These are phyloP conservation scores for Picocystis salinarum DNA, from an alignment of 139 green algal genomes.

Conservation along the genomic window DNA sequence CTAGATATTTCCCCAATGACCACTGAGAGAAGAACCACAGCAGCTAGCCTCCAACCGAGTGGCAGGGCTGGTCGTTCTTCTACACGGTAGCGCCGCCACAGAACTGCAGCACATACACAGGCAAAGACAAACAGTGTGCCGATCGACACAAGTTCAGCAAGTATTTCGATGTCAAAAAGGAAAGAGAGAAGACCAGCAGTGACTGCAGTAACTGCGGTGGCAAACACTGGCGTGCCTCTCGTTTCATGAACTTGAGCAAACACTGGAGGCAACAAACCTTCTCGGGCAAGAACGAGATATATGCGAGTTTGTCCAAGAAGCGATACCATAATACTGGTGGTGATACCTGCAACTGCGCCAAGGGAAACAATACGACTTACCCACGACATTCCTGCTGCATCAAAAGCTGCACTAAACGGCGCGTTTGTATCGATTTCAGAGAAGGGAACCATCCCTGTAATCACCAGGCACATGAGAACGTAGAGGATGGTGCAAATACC, in stretches of 20 bases:
- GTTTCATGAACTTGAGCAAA: slow-evolving; percentile 33
- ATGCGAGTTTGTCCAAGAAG: slow-evolving; percentile 60
- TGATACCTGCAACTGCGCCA: slow-evolving; percentile 27
- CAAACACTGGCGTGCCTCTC: slow-evolving; percentile 19
- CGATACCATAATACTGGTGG: slow-evolving; percentile 35
- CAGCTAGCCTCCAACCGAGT: slow-evolving; percentile 6
- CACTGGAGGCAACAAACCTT: slow-evolving; percentile 42
- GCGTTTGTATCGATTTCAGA: slow-evolving; percentile 28
- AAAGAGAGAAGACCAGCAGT: slow-evolving; percentile 42
- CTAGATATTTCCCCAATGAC: slow-evolving; percentile 4
- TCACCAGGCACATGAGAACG: slow-evolving; percentile 17
- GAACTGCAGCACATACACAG: slow-evolving; percentile 30
- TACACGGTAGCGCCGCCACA: slow-evolving; percentile 27
- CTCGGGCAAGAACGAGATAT: slow-evolving; percentile 50
- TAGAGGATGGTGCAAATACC: slow-evolving; percentile 40
- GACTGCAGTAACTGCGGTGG: slow-evolving; percentile 17
- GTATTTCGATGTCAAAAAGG: slow-evolving; percentile 50
- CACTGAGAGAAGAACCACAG: background rate
- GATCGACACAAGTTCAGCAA: slow-evolving; percentile 66
- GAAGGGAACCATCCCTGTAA: slow-evolving; percentile 28
- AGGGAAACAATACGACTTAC: background rate
- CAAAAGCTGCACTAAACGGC: slow-evolving; percentile 45
- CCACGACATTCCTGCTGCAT: background rate
- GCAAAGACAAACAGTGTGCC: slow-evolving; percentile 70
- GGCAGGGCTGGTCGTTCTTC: too few relatives aligned